phyloP scores from a whole-genome alignment of 257 asterid genomes.

The Fraxinus cuspidata region DNA sequence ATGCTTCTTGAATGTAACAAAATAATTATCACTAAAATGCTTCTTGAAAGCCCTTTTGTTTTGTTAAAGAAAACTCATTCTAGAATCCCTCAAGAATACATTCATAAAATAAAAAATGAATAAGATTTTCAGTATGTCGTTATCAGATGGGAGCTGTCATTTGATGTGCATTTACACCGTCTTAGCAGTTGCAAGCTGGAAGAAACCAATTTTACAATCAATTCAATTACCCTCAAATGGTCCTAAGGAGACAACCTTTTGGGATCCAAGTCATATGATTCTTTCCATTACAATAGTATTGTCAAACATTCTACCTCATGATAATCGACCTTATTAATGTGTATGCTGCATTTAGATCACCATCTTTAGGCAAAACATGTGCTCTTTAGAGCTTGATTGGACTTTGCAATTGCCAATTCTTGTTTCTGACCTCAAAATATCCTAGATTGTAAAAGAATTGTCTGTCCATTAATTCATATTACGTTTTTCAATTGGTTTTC shows the following conservation, averaged over 20 bases:
- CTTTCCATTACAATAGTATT: background rate
- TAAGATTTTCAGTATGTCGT: background rate
- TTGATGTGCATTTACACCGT: slow-evolving; percentile 26
- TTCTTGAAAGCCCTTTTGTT: background rate
- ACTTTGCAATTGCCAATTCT: background rate
- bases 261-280: slow-evolving; percentile 27
- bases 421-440: background rate
- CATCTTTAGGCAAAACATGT: background rate
- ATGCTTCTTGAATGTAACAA: background rate
- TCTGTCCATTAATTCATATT: background rate
- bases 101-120: background rate
- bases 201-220: slow-evolving; percentile 23
- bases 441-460: background rate
- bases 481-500: background rate
- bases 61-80: too few relatives aligned
- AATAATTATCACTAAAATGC: background rate
- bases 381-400: background rate
- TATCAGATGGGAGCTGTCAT: background rate
- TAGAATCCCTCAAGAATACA: too few relatives aligned
- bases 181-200: slow-evolving; percentile 17
- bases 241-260: slow-evolving; percentile 6
- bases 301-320: slow-evolving; percentile 21
- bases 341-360: background rate
- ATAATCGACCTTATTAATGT: background rate
- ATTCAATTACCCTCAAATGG: slow-evolving; percentile 28